Evolutionary conservation across 2,329 filamentous ascomycete species (phyloP).

Genomic region (Ceratocystis smalleyi): DNA sequence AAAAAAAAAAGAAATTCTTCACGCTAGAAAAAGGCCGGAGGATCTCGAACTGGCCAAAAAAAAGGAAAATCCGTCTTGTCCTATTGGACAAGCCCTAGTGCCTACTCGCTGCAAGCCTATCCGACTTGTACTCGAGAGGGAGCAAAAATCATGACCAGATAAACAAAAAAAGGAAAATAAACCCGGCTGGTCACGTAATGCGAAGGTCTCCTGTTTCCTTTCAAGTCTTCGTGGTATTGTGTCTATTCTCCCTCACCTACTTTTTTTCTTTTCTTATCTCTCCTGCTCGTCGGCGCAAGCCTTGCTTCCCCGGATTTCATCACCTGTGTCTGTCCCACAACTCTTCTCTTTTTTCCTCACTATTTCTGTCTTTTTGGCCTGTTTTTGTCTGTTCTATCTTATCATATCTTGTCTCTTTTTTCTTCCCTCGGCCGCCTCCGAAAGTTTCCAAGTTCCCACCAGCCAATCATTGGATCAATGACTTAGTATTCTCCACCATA

Average conservation of each 20-base stretch:
- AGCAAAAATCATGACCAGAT: too few relatives aligned
- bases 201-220: too few relatives aligned
- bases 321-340: background rate
- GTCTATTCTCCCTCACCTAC: background rate
- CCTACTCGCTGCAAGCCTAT: too few relatives aligned
- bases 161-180: too few relatives aligned
- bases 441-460: background rate
- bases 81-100: slow-evolving; percentile 5
- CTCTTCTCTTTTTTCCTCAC: background rate
- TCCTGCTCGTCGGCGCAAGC: background rate
- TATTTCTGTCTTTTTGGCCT: background rate
- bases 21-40: too few relatives aligned
- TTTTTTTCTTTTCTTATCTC: background rate
- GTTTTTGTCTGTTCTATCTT: too few relatives aligned
- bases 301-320: too few relatives aligned
- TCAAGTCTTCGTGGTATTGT: too few relatives aligned
- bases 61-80: slow-evolving; percentile 10
- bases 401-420: background rate
- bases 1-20: background rate
- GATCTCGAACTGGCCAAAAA: background rate
- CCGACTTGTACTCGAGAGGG: too few relatives aligned
- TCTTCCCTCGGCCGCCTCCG: slow-evolving; percentile 12
- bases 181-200: too few relatives aligned
- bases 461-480: background rate
- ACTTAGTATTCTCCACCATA: background rate